Evolutionary conservation across 1,284 basidiomycete genomes (phyloP).

Genomic region (Amylostereum areolatum): DNA sequence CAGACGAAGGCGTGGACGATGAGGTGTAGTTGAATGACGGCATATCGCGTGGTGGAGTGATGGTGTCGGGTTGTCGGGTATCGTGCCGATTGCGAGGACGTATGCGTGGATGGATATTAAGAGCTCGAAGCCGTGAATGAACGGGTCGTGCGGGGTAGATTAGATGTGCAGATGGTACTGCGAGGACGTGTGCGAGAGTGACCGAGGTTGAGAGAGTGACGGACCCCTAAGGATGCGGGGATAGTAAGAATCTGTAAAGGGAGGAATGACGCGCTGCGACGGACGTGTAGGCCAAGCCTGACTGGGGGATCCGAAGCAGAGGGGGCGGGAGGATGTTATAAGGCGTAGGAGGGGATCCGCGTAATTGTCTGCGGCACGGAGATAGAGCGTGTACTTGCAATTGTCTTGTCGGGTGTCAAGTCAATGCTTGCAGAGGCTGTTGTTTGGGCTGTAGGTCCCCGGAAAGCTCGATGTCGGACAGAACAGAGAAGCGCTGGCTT

Average conservation of each 20-base stretch:
- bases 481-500: background rate
- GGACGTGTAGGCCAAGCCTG: slow-evolving; percentile 10
- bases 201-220: background rate
- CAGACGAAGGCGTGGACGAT: slow-evolving; percentile 19
- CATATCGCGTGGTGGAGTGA: slow-evolving; percentile 13
- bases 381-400: background rate
- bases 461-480: background rate
- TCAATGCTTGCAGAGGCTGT: slow-evolving; percentile 1
- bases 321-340: background rate
- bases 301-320: slow-evolving; percentile 4
- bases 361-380: background rate
- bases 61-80: background rate
- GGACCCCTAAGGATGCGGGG: background rate
- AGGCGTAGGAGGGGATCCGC: background rate
- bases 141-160: background rate
- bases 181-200: background rate
- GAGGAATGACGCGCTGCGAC: background rate
- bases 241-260: no score
- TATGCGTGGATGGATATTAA: background rate
- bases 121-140: background rate
- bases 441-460: slow-evolving; percentile 4
- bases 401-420: background rate
- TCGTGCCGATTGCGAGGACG: background rate
- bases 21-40: slow-evolving; percentile 25
- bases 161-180: background rate